Evolutionary conservation across 345 rosid species (phyloP).

Genomic region (Ceriops zippeliana): DNA sequence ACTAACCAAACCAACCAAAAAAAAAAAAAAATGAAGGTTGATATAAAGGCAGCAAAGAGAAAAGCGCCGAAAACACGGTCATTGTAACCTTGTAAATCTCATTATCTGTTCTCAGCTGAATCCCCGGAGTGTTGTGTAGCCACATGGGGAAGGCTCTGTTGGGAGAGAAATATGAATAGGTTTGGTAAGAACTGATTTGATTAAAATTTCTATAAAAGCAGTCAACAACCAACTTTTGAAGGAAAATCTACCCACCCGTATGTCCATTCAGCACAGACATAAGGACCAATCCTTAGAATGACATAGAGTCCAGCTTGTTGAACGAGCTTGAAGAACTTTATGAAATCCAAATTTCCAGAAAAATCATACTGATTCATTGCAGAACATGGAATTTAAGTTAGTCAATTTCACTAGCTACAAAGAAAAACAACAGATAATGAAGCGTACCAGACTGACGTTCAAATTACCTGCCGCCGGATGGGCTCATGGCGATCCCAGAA

Average conservation of each 20-base stretch:
- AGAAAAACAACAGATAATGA: not conserved
- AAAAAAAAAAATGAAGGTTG: not conserved
- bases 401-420: not conserved
- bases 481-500: constrained; percentile 62
- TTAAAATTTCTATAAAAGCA: not conserved
- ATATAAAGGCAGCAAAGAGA: not conserved
- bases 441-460: too few relatives aligned
- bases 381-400: too few relatives aligned
- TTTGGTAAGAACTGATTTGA: too few relatives aligned
- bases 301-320: constrained; percentile 37
- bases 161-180: too few relatives aligned
- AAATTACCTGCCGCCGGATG: constrained; percentile 28
- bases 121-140: constrained; percentile 29
- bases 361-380: constrained; percentile 16
- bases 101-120: constrained; percentile 21
- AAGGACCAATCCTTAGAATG: constrained; percentile 47
- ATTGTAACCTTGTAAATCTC: constrained; percentile 23
- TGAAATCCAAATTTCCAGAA: constrained; percentile 32
- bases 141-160: constrained; percentile 31
- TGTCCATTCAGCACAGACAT: constrained; percentile 46
- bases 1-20: not conserved
- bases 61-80: not conserved
- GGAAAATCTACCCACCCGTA: constrained; percentile 37
- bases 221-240: too few relatives aligned
- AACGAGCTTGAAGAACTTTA: constrained; percentile 40